Base-by-base conservation (phyloP, 2,329 filamentous ascomycete genomes). In the Cladophialophora carrionii region DNA sequence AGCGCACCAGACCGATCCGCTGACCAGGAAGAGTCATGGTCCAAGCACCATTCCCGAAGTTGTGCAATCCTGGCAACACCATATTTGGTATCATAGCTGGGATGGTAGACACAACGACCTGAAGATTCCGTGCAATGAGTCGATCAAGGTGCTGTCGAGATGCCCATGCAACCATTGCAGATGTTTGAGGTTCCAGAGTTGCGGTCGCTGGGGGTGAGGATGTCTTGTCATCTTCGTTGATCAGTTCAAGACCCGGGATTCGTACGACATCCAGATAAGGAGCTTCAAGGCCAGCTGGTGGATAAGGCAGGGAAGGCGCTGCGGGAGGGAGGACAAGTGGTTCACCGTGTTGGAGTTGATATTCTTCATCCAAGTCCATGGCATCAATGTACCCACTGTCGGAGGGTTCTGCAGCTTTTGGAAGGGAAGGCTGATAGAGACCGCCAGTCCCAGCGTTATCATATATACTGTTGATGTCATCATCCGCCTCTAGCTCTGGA, bases 1-100 rank as follows among this genome's bases (percentile, higher is more conserved):
- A 51, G 22, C 46, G 57, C 14, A 49, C 46, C 24, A 60, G 46
- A 6, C 46, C 57, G 14, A 60, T n/a, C 14, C 20, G 17, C 17
- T 60, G 46, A 8, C 57, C 46, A n/a, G 57, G 46, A 17, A 24
- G 48, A 14, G 46, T 29, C 46, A 41, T 37, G n/a, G 57, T 52
- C 24, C 14, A 9, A 22, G 57, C 46, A 7, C 57, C 57, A 8
- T 60, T 52, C 10, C 12, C 41, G 46, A 52, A 52, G 9, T 2
- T 17, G 41, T 57, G 55, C n/a, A 57, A 41, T 20, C 10, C 7
- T 48, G 37, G 34, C n/a, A 5, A 43, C 10, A 22, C 32, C 41
- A 5, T 26, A 6, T 24, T 31, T 20, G 55, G 55, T 24, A 57
- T 7, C 22, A 37, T 22, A 10, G 17, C 41, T 2, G 55, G 17